Percentiles rank a stretch among this genome's conserved stretches.
These are phyloP conservation scores for Leccinum angustisporum DNA, from an alignment of 1,284 basidiomycete species.

Conservation along the genomic window DNA sequence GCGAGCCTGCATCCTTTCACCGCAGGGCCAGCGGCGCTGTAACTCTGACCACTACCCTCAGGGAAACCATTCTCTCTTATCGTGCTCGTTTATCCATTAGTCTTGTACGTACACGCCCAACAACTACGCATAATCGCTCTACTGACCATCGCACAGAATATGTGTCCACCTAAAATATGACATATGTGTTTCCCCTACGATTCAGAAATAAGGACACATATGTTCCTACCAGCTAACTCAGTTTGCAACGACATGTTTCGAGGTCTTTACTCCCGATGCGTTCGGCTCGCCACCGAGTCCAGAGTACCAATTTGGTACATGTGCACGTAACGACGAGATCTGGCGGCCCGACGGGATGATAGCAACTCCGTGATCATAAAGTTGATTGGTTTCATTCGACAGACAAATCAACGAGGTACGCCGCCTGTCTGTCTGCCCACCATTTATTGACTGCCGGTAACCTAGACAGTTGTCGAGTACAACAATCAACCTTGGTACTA, in stretches of 20 bases:
- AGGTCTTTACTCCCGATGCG: background rate
- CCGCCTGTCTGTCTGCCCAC: background rate
- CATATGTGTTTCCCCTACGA: constrained; percentile 41
- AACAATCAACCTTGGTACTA: background rate
- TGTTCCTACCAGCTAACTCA: background rate
- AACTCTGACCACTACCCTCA: background rate
- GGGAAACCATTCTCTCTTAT: constrained; percentile 37
- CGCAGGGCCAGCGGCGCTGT: background rate
- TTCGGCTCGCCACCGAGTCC: background rate
- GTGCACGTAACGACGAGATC: background rate
- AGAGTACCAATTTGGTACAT: background rate
- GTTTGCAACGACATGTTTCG: background rate
- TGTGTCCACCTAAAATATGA: constrained; percentile 46
- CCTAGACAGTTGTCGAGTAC: background rate
- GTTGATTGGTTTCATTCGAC: background rate
- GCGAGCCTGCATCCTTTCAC: background rate
- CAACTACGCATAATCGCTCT: too few relatives aligned
- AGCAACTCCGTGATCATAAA: background rate
- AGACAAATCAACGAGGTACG: background rate
- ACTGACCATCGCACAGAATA: constrained; percentile 44
- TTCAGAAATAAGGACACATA: constrained; percentile 51
- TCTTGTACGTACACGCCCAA: constrained; percentile 47
- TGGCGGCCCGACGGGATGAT: background rate
- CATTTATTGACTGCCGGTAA: background rate
- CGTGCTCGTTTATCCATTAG: constrained; percentile 48